Evolutionary conservation across 75 land plant species (phyloP), one percentile per base, ranked within the genome.

Genomic region (Picea glauca): DNA sequence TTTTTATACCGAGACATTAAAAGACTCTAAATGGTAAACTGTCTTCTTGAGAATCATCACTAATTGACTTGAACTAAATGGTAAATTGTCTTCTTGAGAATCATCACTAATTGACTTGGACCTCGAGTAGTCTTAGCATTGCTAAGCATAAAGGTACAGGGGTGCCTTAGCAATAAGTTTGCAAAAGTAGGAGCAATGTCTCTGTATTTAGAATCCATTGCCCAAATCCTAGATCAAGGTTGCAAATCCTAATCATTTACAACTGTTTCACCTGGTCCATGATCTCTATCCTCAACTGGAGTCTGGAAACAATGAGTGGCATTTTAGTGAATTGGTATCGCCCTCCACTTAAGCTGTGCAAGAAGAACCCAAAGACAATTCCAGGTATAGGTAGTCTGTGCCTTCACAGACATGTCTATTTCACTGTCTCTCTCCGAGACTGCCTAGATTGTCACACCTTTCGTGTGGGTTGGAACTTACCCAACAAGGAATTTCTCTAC

Each of bases 1-100:
- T 38, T 79, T 73, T 76, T 50, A 62, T 82, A 82, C 57, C 35
- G 82, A 35, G 84, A 82, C 67, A 82, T 73, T 20, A 82, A 81
- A 58, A 82, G 77, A 46, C 82, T 82, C 20, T 79, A 43, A 70
- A 70, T 46, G n/a, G 50, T 9, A 17, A n/a, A 18, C 72, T 17
- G 2, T 40, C 50, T 67, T 67, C 72, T 43, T 43, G 15, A 35
- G 72, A 70, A 70, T 70, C 54, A 70, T 70, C 54, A n/a, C 11
- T 38, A 43, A 70, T 46, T 40, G 54, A 70, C 73, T 38, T 38
- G 40, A 4, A 38, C 31, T 79, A 70, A 70, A 43, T 46, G n/a
- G 54, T 12, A 18, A 21, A n/a, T 54, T n/a, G 4, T 43, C 26
- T 68, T 68, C 50, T 46, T 46, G 20, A 38, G 73, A 70, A 70